A percentile compares a stretch with the other conserved stretches of the same genome.
Conservation (phyloP, 2,329 filamentous ascomycete genomes). For the Hypoxylon sp. region DNA sequence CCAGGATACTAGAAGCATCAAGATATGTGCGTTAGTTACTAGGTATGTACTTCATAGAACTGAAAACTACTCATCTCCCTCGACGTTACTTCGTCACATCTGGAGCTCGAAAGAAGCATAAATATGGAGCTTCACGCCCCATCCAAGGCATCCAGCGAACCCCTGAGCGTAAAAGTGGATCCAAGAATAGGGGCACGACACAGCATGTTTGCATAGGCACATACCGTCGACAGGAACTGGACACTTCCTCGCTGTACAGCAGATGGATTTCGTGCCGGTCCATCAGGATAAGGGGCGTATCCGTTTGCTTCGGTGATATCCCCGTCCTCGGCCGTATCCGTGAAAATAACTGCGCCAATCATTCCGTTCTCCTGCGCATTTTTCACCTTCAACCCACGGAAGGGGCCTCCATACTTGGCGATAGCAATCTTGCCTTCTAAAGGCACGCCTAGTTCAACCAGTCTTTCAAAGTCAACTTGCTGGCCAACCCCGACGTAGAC, state of each 20-base stretch:
- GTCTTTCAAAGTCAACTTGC: slow-evolving; percentile 78
- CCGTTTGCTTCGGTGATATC: slow-evolving; percentile 80
- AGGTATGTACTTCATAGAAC: not conserved
- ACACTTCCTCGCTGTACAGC: slow-evolving; percentile 83
- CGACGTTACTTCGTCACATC: not conserved
- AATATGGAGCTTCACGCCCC: not conserved
- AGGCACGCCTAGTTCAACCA: slow-evolving; percentile 75
- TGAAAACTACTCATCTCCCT: not conserved
- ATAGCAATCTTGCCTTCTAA: slow-evolving; percentile 83
- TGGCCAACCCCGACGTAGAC: slow-evolving; percentile 85
- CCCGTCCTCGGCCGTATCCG: slow-evolving; percentile 81
- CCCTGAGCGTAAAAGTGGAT: not conserved
- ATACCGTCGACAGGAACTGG: slow-evolving; percentile 71
- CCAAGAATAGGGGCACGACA: not conserved
- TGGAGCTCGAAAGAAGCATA: not conserved
- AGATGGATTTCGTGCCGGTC: slow-evolving; percentile 81
- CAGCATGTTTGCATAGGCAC: not conserved
- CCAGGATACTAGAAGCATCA: slow-evolving; percentile 56
- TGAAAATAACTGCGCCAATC: slow-evolving; percentile 78
- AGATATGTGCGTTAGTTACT: not conserved
- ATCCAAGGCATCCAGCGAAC: not conserved
- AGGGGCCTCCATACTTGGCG: slow-evolving; percentile 80
- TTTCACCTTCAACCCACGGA: slow-evolving; percentile 86
- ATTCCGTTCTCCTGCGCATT: slow-evolving; percentile 83
- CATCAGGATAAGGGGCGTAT: slow-evolving; percentile 77